Conservation (phyloP, 1,284 basidiomycete genomes). For the Malassezia restricta region DNA sequence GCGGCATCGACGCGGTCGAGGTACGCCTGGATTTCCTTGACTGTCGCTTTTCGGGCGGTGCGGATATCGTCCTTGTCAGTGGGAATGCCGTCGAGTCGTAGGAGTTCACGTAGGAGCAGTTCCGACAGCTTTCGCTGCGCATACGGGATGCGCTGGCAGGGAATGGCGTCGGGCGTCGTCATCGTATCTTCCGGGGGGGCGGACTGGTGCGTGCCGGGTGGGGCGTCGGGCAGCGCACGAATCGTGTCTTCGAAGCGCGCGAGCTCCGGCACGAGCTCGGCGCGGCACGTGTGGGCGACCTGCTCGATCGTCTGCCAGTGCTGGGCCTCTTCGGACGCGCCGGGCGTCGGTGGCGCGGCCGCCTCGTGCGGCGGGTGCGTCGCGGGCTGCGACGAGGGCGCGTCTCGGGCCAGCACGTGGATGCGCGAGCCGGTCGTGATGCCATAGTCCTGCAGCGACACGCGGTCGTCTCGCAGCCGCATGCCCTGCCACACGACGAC, state of each 20-base stretch:
- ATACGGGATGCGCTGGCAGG: slow-evolving; percentile 15
- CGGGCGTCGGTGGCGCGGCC: not conserved
- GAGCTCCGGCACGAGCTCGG: slow-evolving; percentile 32
- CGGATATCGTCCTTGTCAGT: slow-evolving; percentile 32
- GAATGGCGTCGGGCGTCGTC: not conserved
- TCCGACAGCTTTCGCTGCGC: slow-evolving; percentile 36
- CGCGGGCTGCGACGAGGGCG: not conserved
- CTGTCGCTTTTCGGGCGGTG: slow-evolving; percentile 31
- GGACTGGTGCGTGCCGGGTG: not conserved
- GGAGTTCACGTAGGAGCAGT: slow-evolving; percentile 31
- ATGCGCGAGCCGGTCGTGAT: slow-evolving; percentile 31
- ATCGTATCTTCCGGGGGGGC: not conserved
- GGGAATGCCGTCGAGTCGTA: slow-evolving; percentile 32
- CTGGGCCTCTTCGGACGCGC: slow-evolving; percentile 15
- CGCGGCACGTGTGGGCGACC: slow-evolving; percentile 17
- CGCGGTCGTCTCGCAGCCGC: slow-evolving; percentile 35
- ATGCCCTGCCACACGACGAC: slow-evolving; percentile 34
- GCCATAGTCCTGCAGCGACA: slow-evolving; percentile 27
- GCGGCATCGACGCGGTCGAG: slow-evolving; percentile 40
- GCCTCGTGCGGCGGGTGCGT: not conserved
- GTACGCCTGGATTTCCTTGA: slow-evolving; percentile 36
- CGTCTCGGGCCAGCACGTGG: not conserved
- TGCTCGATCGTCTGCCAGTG: slow-evolving; percentile 28
- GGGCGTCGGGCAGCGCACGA: slow-evolving; percentile 1
- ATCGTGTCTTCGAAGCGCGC: slow-evolving; percentile 24